Evolutionary conservation across 169 alveolate species (phyloP).

Genomic region (Plasmodium berghei): DNA sequence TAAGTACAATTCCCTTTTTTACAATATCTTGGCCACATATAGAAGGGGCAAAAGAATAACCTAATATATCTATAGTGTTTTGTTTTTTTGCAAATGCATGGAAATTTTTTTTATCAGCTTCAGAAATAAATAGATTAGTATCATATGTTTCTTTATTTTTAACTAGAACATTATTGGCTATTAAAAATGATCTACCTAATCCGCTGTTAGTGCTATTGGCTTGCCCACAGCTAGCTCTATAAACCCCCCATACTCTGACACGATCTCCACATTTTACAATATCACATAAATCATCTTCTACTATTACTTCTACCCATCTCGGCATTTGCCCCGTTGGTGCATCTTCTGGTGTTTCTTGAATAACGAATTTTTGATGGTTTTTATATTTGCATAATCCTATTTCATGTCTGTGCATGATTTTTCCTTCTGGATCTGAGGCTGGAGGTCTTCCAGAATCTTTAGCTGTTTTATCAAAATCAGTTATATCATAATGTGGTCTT

Average conservation of each 20-base stretch:
- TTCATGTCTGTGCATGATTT: slow-evolving; percentile 88
- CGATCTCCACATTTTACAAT: slow-evolving; percentile 89
- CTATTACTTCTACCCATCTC: slow-evolving; percentile 94
- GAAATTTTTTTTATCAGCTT: slow-evolving; percentile 82
- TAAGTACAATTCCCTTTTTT: slow-evolving; percentile 94
- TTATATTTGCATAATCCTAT: slow-evolving; percentile 95
- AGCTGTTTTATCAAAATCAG: slow-evolving; percentile 81
- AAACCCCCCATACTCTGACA: slow-evolving; percentile 98
- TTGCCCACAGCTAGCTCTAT: slow-evolving; percentile 90
- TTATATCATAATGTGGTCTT: slow-evolving; percentile 84
- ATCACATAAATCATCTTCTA: slow-evolving; percentile 94
- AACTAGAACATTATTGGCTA: slow-evolving; percentile 92
- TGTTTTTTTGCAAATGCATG: slow-evolving; percentile 81
- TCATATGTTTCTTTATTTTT: slow-evolving; percentile 78
- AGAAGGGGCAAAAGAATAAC: slow-evolving; percentile 97
- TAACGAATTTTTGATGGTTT: slow-evolving; percentile 92
- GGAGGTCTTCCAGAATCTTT: slow-evolving; percentile 85
- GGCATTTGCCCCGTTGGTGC: slow-evolving; percentile 99
- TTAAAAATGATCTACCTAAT: slow-evolving; percentile 91
- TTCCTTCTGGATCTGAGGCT: slow-evolving; percentile 82
- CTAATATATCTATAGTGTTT: slow-evolving; percentile 92
- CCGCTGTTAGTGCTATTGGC: slow-evolving; percentile 90
- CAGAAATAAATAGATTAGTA: slow-evolving; percentile 79
- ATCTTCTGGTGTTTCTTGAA: slow-evolving; percentile 98
- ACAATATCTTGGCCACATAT: slow-evolving; percentile 96